Percentiles rank a stretch among this genome's conserved stretches.
These are phyloP conservation scores for Coemansia umbellata DNA, from an alignment of 192 early-diverging fungal genomes.

Conservation along the genomic window DNA sequence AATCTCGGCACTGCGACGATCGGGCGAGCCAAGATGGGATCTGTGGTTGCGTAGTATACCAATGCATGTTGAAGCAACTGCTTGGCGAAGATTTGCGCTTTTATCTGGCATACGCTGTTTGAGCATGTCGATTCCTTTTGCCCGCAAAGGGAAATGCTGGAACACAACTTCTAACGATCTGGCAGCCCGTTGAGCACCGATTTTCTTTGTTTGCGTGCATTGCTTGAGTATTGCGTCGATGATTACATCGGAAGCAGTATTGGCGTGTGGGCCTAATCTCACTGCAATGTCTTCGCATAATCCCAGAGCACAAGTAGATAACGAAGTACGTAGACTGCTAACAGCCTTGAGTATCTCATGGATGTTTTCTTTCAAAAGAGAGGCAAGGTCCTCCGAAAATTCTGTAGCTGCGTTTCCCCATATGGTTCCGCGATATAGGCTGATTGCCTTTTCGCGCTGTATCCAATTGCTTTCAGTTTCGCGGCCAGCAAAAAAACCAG, in stretches of 20 bases:
- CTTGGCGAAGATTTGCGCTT: slow-evolving; percentile 33
- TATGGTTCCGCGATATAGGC: slow-evolving; percentile 40
- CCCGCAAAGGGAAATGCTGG: slow-evolving; percentile 33
- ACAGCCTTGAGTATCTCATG: slow-evolving; percentile 40
- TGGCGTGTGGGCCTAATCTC: slow-evolving; percentile 40
- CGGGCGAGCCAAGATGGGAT: slow-evolving; percentile 11
- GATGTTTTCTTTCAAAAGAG: slow-evolving; percentile 26
- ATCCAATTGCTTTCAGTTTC: slow-evolving; percentile 49
- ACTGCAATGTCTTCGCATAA: slow-evolving; percentile 45
- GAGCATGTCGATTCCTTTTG: slow-evolving; percentile 30
- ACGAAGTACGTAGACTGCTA: slow-evolving; percentile 42
- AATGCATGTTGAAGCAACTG: slow-evolving; percentile 27
- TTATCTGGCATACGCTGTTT: slow-evolving; percentile 35
- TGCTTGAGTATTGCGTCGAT: slow-evolving; percentile 34
- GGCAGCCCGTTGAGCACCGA: slow-evolving; percentile 41
- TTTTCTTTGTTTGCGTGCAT: slow-evolving; percentile 46
- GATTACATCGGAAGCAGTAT: slow-evolving; percentile 24
- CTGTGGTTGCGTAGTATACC: slow-evolving; percentile 28
- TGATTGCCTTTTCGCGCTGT: slow-evolving; percentile 40
- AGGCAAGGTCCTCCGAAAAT: slow-evolving; percentile 29
- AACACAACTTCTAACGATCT: slow-evolving; percentile 30
- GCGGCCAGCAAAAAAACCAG: slow-evolving; percentile 33
- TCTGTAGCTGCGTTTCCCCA: slow-evolving; percentile 49
- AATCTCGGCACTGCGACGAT: slow-evolving; percentile 26
- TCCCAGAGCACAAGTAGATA: slow-evolving; percentile 32